Evolutionary conservation across 768 basidiomycete species (phyloP).

Genomic region (Boletus tylopilopsis): DNA sequence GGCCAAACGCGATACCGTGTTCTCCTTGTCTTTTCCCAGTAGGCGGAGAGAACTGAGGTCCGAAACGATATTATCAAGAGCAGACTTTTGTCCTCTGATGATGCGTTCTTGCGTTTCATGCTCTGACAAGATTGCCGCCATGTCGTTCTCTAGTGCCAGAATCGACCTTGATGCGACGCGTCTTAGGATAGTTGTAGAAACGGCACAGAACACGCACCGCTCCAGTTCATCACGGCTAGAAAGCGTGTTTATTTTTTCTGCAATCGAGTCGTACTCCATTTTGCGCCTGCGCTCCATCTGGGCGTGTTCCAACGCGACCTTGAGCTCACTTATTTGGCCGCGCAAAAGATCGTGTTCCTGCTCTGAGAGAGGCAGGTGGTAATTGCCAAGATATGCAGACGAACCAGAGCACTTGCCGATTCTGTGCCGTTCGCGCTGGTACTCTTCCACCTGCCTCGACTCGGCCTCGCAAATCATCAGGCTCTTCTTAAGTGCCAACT

Average conservation of each 20-base stretch:
- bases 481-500: slow-evolving; percentile 71
- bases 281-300: slow-evolving; percentile 72
- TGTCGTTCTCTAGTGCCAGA: slow-evolving; percentile 68
- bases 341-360: slow-evolving; percentile 65
- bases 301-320: slow-evolving; percentile 70
- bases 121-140: slow-evolving; percentile 67
- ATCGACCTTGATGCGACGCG: slow-evolving; percentile 51
- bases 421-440: slow-evolving; percentile 63
- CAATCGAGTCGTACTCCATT: slow-evolving; percentile 82
- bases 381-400: background rate
- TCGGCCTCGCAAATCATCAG: slow-evolving; percentile 85
- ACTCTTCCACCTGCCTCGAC: slow-evolving; percentile 80
- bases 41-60: slow-evolving; percentile 61
- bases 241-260: slow-evolving; percentile 78
- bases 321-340: slow-evolving; percentile 74
- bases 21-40: slow-evolving; percentile 65
- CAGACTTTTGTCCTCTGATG: slow-evolving; percentile 63
- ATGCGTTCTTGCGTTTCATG: slow-evolving; percentile 69
- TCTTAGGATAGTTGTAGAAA: background rate
- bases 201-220: slow-evolving; percentile 48
- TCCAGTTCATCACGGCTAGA: slow-evolving; percentile 75
- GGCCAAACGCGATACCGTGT: slow-evolving; percentile 36
- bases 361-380: slow-evolving; percentile 37
- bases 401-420: slow-evolving; percentile 53
- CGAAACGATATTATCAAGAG: slow-evolving; percentile 60